Evolutionary conservation across 1,139 yeast species (phyloP).

Genomic region (Diutina siamensis): DNA sequence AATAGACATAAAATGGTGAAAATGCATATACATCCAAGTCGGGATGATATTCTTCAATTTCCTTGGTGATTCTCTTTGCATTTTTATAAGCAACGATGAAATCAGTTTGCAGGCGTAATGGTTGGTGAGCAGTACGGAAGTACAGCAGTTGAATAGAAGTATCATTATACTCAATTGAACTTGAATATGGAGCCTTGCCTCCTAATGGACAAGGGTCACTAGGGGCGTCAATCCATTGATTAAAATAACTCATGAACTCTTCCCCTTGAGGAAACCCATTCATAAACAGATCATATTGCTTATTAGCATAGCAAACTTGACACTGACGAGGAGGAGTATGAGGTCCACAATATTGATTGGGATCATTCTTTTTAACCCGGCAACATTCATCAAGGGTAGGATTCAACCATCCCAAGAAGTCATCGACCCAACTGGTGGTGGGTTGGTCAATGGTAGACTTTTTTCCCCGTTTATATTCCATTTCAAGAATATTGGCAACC

Average conservation of each 20-base stretch:
- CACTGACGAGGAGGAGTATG: constrained; percentile 63
- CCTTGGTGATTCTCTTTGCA: constrained; percentile 57
- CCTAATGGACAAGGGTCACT: constrained; percentile 93
- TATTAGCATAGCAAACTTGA: constrained; percentile 52
- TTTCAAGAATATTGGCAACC: constrained; percentile 73
- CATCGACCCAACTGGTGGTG: constrained; percentile 87
- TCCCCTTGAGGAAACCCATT: constrained; percentile 70
- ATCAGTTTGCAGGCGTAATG: constrained; percentile 73
- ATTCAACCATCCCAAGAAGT: constrained; percentile 74
- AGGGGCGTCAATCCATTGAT: constrained; percentile 74
- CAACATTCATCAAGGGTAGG: constrained; percentile 86
- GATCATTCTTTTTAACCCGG: constrained; percentile 37
- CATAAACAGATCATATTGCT: constrained; percentile 65
- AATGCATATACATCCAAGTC: constrained; percentile 64
- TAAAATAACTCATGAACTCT: constrained; percentile 61
- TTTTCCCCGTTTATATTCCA: constrained; percentile 61
- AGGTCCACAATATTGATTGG: constrained; percentile 49
- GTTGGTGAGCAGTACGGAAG: constrained; percentile 72
- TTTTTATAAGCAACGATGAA: constrained; percentile 72
- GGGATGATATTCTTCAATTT: constrained; percentile 33
- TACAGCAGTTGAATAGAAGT: constrained; percentile 45
- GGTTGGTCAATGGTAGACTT: constrained; percentile 68
- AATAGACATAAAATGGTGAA: constrained; percentile 85
- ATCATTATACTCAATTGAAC: constrained; percentile 36
- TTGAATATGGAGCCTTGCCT: constrained; percentile 85